Percentiles rank a stretch among this genome's conserved stretches.
Evolutionary conservation across 148 eudicot species (phyloP).

Genomic region (Talinum fruticosum): DNA sequence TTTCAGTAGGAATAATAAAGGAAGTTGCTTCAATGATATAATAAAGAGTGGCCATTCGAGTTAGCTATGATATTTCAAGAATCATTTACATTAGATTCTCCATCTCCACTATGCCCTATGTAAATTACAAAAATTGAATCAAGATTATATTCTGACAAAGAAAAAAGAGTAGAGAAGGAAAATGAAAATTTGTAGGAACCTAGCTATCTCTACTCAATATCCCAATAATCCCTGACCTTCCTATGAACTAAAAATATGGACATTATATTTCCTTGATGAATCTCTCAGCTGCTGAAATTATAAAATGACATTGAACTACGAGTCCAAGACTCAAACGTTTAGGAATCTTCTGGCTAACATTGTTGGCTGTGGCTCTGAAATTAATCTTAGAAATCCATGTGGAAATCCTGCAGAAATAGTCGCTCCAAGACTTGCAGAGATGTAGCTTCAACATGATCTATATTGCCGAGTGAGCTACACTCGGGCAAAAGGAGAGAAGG

Average conservation of each 20-base stretch:
- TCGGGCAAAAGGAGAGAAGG: constrained; percentile 87
- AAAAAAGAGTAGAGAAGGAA: not conserved
- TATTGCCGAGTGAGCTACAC: constrained; percentile 36
- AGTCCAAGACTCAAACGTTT: not conserved
- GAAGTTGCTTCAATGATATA: too few relatives aligned
- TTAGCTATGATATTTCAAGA: not conserved
- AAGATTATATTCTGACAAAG: not conserved
- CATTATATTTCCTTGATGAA: not conserved
- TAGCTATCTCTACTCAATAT: not conserved
- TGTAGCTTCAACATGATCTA: not conserved
- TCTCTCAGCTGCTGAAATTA: not conserved
- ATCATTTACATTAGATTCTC: not conserved
- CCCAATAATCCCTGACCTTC: not conserved
- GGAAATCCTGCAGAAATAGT: not conserved
- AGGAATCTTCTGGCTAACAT: not conserved
- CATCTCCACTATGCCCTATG: not conserved
- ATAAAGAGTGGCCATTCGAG: not conserved
- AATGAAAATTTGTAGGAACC: not conserved
- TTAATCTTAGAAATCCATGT: not conserved
- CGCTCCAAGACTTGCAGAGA: not conserved
- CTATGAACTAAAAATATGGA: constrained; percentile 2
- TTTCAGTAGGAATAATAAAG: too few relatives aligned
- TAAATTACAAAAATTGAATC: constrained; percentile 1
- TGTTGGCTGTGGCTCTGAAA: not conserved
- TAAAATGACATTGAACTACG: not conserved